Percentiles rank a stretch among this genome's conserved stretches.
Conservation (phyloP, 257 asterid species). For the Mitragyna speciosa region DNA sequence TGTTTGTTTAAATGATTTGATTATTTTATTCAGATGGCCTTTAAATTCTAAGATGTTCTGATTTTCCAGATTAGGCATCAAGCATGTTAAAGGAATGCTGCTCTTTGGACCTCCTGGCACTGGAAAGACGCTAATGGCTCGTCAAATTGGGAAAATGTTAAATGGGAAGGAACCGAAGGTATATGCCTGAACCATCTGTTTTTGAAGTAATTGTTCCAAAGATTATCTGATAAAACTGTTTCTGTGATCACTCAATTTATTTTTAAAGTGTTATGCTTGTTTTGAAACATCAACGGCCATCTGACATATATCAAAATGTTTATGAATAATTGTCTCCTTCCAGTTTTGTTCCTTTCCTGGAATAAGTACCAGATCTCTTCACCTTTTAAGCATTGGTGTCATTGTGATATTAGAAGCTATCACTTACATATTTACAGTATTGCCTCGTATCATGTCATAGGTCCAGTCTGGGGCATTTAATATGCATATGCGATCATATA, state of each 20-base stretch:
- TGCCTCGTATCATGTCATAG: conserved; percentile 3
- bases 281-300: not conserved
- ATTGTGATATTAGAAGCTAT: not conserved
- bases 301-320: not conserved
- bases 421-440: not conserved
- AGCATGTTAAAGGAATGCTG: conserved; percentile 98
- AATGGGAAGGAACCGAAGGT: conserved; percentile 99
- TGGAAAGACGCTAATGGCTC: conserved; percentile 99
- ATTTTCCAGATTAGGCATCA: conserved; percentile 79
- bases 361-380: not conserved
- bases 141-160: conserved; percentile 97
- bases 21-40: conserved; percentile 21
- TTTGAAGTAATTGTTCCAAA: not conserved
- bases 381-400: not conserved
- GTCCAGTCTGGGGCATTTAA: not conserved
- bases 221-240: not conserved
- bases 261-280: not conserved
- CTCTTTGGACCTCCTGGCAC: conserved; percentile 99
- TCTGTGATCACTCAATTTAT: not conserved
- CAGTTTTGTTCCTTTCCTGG: not conserved
- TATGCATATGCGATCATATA: not conserved
- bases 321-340: not conserved
- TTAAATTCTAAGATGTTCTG: conserved; percentile 19
- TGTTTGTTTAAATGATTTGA: conserved; percentile 4
- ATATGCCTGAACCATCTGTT: conserved; percentile 20